phyloP scores from a whole-genome alignment of 345 rosid species.

The Eucalyptus pauciflora region DNA sequence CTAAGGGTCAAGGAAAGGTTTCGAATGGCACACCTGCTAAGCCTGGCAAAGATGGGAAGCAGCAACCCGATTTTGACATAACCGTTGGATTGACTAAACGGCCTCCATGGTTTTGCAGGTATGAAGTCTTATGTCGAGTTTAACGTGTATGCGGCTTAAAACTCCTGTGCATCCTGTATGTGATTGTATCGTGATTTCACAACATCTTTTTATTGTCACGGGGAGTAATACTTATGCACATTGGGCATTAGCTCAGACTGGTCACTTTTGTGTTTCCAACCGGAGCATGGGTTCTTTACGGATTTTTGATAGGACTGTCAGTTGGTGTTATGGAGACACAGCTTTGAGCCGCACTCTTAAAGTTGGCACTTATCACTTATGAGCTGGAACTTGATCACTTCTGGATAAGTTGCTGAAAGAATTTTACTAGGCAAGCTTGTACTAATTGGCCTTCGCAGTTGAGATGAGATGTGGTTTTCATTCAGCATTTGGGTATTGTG shows the following conservation, averaged over 20 bases:
- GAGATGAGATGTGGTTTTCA: neutral
- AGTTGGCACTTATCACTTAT: neutral
- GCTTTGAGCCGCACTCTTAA: neutral
- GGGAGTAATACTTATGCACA: neutral
- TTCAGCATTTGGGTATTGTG: neutral
- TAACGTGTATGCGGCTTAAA: neutral
- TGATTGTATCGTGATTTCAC: neutral
- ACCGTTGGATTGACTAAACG: conserved; percentile 66
- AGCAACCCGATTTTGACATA: conserved; percentile 57
- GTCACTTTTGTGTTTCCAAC: neutral
- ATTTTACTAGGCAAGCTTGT: neutral
- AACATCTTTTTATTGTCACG: neutral
- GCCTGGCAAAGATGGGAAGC: conserved; percentile 39
- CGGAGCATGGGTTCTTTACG: neutral
- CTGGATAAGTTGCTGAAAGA: neutral
- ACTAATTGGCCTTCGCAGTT: neutral
- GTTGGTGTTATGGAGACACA: neutral
- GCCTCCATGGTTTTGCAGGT: conserved; percentile 98
- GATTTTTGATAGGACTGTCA: neutral
- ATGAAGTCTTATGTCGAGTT: neutral
- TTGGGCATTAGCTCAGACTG: neutral
- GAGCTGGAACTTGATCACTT: neutral
- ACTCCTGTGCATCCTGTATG: neutral
- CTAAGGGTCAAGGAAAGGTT: conserved; percentile 55
- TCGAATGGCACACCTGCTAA: conserved; percentile 51